Evolutionary conservation across 2,329 filamentous ascomycete species (phyloP).

Genomic region (Emericellopsis cladophorae): DNA sequence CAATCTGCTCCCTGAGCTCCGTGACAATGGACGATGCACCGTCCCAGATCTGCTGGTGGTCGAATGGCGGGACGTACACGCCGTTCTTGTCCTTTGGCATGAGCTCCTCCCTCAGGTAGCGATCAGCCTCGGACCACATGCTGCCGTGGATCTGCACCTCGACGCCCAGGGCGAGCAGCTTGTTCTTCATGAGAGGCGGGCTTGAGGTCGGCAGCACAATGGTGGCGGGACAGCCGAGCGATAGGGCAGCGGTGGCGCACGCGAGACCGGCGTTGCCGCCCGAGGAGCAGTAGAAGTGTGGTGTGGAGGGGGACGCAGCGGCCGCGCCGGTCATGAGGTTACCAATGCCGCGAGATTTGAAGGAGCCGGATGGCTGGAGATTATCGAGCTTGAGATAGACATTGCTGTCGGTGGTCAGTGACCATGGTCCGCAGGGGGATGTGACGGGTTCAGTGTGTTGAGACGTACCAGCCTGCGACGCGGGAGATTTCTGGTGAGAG

Average conservation of each 20-base stretch:
- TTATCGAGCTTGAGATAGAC: constrained; percentile 80
- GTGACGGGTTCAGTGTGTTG: not conserved
- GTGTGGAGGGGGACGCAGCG: constrained; percentile 15
- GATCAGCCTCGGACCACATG: constrained; percentile 58
- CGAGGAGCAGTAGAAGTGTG: constrained; percentile 68
- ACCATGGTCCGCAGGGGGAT: not conserved
- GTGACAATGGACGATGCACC: constrained; percentile 49
- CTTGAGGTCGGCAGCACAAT: constrained; percentile 61
- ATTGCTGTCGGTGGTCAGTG: constrained; percentile 33
- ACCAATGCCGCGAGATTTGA: constrained; percentile 72
- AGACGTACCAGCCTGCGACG: constrained; percentile 53
- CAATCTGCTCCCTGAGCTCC: constrained; percentile 28
- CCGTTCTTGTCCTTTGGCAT: constrained; percentile 36
- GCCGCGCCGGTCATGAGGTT: constrained; percentile 44
- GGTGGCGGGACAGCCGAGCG: constrained; percentile 53
- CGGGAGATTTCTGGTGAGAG: constrained; percentile 54
- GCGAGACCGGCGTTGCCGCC: constrained; percentile 81
- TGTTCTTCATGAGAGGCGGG: constrained; percentile 56
- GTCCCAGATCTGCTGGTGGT: constrained; percentile 55
- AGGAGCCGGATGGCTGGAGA: constrained; percentile 72
- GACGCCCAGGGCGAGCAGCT: constrained; percentile 55
- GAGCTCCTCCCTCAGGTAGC: constrained; percentile 46
- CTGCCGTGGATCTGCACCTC: constrained; percentile 56
- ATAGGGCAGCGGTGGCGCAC: constrained; percentile 58
- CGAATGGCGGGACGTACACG: constrained; percentile 60